phyloP scores from a whole-genome alignment of 345 rosid species.

The Pistacia vera region DNA sequence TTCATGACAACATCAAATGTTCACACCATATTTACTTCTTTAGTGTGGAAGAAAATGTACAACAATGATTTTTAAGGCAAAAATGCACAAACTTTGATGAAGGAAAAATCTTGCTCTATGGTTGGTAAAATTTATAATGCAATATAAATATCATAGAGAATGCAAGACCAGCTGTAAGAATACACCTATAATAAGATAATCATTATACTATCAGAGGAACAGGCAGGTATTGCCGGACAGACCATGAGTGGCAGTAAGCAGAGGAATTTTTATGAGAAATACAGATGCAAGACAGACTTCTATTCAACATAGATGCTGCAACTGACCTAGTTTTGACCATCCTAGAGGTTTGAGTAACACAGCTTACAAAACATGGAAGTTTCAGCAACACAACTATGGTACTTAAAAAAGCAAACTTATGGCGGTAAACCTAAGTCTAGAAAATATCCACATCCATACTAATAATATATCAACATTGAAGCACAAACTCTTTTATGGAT shows the following conservation, averaged over 20 bases:
- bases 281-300: neutral
- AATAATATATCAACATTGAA: conserved; percentile 8
- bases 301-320: no score
- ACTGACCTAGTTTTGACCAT: neutral
- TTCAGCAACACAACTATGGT: conserved; percentile 7
- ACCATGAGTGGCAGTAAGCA: neutral
- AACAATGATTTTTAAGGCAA: neutral
- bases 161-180: neutral
- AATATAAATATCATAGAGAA: neutral
- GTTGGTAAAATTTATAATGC: neutral
- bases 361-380: neutral
- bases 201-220: neutral
- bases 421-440: neutral
- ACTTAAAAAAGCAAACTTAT: neutral
- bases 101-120: neutral
- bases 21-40: neutral
- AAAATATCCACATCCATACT: neutral
- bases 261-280: neutral
- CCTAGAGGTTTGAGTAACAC: neutral
- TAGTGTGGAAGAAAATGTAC: no score
- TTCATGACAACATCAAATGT: neutral
- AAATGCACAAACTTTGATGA: neutral
- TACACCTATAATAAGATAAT: neutral
- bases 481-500: neutral
- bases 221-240: neutral